Evolutionary conservation across 2,329 filamentous ascomycete species (phyloP), one percentile per base, ranked within the genome.

Genomic region (Colletotrichum trifolii): DNA sequence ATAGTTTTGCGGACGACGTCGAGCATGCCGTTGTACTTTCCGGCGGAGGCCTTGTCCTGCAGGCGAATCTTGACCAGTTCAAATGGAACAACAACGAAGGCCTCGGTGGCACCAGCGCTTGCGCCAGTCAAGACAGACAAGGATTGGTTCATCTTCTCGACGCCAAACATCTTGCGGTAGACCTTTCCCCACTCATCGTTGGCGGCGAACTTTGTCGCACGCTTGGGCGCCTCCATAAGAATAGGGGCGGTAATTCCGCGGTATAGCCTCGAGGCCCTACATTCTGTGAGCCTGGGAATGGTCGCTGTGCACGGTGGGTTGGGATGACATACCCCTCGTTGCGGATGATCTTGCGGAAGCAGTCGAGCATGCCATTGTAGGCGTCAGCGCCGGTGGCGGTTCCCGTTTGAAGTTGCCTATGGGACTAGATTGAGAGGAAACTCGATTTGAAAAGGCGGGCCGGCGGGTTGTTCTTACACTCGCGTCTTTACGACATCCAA

Each of bases 131-230:
- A 87, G 70, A 97, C 88, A 33, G 96, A 97, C 64, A 99, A 88
- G 2, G 89, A 87, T 82, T 99, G 96, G 75, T 87, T 98, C 90
- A 96, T 96, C 83, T 97, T 92, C 61, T 88, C 79, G 60, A 91
- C 85, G 70, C 92, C 93, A 76, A 99, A 98, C 54, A 91, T 77
- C 71, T 91, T 91, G 76, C 94, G 92, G 85, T 97, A 99, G 81
- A 97, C 87, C 80, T 94, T 89, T 73, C 96, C 96, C 96, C 96
- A 99, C 78, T 95, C 93, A 78, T 99, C 96, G 81, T 99, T 99
- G 81, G 96, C 96, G 50, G 96, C 95, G 81, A 99, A 99, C 81
- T 99, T 99, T 83, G 93, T 98, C 47, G 95, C 95, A 82, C 94
- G 89, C 88, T 97, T 97, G 73, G 83, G 80, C 66, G 94, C 94